phyloP scores from a whole-genome alignment of 2,329 filamentous ascomycete genomes.

The Chalaropsis ovoidea region DNA sequence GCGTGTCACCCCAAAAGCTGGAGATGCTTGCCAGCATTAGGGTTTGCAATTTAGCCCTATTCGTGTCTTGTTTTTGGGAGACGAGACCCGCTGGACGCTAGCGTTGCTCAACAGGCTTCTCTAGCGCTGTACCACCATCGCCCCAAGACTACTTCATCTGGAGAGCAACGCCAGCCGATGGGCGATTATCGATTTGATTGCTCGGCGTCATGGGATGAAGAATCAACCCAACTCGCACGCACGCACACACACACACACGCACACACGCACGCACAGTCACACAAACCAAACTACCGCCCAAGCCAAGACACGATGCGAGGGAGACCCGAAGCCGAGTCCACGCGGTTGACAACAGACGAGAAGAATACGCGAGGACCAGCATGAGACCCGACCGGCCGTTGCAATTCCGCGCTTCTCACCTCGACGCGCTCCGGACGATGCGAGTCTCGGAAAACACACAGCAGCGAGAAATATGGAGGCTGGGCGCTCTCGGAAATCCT shows the following conservation, averaged over 20 bases:
- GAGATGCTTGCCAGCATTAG: not conserved
- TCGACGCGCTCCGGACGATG: not conserved
- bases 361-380: constrained; percentile 12
- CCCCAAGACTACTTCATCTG: not conserved
- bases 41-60: not conserved
- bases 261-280: not conserved
- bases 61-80: too few relatives aligned
- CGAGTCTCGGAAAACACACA: not conserved
- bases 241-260: not conserved
- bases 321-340: not conserved
- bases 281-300: not conserved
- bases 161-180: constrained; percentile 4
- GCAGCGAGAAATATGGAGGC: not conserved
- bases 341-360: not conserved
- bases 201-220: not conserved
- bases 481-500: not conserved
- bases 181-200: not conserved
- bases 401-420: not conserved
- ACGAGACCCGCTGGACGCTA: not conserved
- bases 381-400: not conserved
- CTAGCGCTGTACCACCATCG: not conserved
- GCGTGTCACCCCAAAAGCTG: not conserved
- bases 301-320: not conserved
- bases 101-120: not conserved
- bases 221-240: not conserved